These are phyloP conservation scores for Aspergillus vadensis DNA, from an alignment of 2,329 filamentous ascomycete species.

Conservation along the genomic window DNA sequence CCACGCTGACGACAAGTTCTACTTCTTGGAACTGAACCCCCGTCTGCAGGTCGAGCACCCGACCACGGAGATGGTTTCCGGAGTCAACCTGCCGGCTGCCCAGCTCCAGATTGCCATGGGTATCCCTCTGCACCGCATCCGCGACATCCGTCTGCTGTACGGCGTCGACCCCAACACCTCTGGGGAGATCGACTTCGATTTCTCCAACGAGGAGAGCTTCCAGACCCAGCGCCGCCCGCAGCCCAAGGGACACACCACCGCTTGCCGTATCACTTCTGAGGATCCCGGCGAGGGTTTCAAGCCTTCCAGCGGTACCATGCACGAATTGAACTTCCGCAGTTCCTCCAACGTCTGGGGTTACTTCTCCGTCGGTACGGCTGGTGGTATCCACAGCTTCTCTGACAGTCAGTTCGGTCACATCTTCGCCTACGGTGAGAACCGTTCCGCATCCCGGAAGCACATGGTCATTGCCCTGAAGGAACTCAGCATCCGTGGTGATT, in stretches of 20 bases:
- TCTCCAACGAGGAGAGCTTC: slow-evolving; percentile 80
- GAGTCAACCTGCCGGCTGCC: slow-evolving; percentile 93
- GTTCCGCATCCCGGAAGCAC: slow-evolving; percentile 93
- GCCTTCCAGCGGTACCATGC: slow-evolving; percentile 97
- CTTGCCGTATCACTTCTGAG: slow-evolving; percentile 98
- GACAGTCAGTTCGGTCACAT: slow-evolving; percentile 99
- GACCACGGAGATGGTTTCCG: slow-evolving; percentile 98
- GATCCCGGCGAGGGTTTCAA: slow-evolving; percentile 99
- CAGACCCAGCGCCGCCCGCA: slow-evolving; percentile 85
- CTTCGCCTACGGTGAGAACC: slow-evolving; percentile 97
- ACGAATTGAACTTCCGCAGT: slow-evolving; percentile 97
- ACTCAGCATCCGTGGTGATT: slow-evolving; percentile 98
- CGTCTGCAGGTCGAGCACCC: slow-evolving; percentile 99
- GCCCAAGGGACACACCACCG: slow-evolving; percentile 95
- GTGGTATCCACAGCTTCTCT: slow-evolving; percentile 98
- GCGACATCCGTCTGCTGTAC: slow-evolving; percentile 94
- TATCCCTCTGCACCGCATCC: slow-evolving; percentile 90
- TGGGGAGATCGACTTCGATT: slow-evolving; percentile 93
- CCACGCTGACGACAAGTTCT: slow-evolving; percentile 96
- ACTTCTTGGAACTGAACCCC: slow-evolving; percentile 97
- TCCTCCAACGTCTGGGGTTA: slow-evolving; percentile 99
- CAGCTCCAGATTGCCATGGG: slow-evolving; percentile 99
- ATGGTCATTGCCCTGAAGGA: slow-evolving; percentile 99
- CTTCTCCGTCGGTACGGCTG: slow-evolving; percentile 95
- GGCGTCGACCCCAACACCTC: slow-evolving; percentile 87